Conservation (phyloP, 225 moss, liverwort and hornwort species). For the Asterella californica region DNA sequence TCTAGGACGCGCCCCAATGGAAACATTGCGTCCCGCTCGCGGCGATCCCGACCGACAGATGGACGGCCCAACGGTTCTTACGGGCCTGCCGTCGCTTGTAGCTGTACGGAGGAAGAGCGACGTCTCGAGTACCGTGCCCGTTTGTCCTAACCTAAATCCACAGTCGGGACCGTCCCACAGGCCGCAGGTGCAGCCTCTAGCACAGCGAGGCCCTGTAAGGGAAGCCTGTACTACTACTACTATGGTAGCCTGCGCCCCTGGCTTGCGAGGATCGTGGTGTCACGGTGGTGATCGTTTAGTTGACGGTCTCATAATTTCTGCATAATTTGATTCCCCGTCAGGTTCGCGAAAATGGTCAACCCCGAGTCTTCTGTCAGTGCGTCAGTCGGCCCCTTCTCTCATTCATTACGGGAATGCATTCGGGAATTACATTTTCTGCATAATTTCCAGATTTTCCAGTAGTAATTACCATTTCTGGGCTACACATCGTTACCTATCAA, state of each 20-base stretch:
- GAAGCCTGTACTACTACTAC: background rate
- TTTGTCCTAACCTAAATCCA: background rate
- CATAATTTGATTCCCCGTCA: conserved; percentile 8
- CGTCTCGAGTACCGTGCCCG: background rate
- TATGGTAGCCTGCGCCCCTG: background rate
- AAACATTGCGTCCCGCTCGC: background rate
- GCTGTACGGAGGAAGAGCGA: background rate
- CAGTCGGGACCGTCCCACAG: background rate
- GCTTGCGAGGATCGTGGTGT: background rate
- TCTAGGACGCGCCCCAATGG: background rate
- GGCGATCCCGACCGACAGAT: background rate
- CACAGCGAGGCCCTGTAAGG: background rate
- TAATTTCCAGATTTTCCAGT: no score
- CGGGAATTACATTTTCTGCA: no score
- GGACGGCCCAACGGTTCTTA: background rate
- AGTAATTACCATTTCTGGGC: no score
- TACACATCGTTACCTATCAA: no score
- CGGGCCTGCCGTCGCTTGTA: conserved; percentile 1
- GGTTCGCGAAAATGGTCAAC: background rate
- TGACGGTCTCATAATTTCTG: background rate
- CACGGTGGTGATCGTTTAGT: background rate
- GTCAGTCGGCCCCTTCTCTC: background rate
- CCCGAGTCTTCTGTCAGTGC: background rate
- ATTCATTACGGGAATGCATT: background rate
- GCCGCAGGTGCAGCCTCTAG: background rate